Evolutionary conservation across 768 basidiomycete species (phyloP).

Genomic region (Aureoboletus auriporus): DNA sequence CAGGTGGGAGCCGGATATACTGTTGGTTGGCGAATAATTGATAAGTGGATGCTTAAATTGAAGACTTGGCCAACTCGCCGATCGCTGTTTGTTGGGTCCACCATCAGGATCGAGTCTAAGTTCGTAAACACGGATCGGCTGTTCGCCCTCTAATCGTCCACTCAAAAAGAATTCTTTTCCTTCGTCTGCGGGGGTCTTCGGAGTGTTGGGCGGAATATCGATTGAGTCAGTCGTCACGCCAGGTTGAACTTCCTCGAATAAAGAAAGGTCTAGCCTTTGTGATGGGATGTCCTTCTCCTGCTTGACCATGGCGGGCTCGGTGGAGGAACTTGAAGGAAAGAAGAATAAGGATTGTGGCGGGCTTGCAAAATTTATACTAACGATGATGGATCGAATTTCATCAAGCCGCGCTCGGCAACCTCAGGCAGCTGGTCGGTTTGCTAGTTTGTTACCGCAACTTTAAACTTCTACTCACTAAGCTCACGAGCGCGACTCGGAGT

Average conservation of each 20-base stretch:
- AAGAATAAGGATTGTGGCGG: slow-evolving; percentile 1
- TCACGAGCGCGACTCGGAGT: too few species aligned
- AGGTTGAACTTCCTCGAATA: slow-evolving; percentile 8
- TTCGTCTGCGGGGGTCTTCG: slow-evolving; percentile 91
- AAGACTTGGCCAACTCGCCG: slow-evolving; percentile 48
- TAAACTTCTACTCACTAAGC: too few species aligned
- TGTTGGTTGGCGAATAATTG: slow-evolving; percentile 35
- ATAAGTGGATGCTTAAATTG: slow-evolving; percentile 6
- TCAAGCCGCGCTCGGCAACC: too few species aligned
- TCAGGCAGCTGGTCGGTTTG: too few species aligned
- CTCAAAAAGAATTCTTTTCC: slow-evolving; percentile 85
- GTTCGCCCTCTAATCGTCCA: slow-evolving; percentile 45
- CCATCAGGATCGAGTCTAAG: slow-evolving; percentile 86
- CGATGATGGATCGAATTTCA: too few species aligned
- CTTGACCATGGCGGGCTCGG: slow-evolving; percentile 12
- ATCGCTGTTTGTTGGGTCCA: slow-evolving; percentile 79
- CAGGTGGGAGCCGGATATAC: slow-evolving; percentile 97
- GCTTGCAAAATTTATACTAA: slow-evolving; percentile 12
- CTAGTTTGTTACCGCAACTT: too few species aligned
- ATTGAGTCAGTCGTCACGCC: not conserved
- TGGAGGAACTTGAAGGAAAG: not conserved
- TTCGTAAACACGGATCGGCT: slow-evolving; percentile 80
- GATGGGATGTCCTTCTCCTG: not conserved
- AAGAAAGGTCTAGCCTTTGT: slow-evolving; percentile 12
- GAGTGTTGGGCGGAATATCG: slow-evolving; percentile 41